Evolutionary conservation across 805 yeast genomes (phyloP).

Genomic region (Phaffomyces antillensis): DNA sequence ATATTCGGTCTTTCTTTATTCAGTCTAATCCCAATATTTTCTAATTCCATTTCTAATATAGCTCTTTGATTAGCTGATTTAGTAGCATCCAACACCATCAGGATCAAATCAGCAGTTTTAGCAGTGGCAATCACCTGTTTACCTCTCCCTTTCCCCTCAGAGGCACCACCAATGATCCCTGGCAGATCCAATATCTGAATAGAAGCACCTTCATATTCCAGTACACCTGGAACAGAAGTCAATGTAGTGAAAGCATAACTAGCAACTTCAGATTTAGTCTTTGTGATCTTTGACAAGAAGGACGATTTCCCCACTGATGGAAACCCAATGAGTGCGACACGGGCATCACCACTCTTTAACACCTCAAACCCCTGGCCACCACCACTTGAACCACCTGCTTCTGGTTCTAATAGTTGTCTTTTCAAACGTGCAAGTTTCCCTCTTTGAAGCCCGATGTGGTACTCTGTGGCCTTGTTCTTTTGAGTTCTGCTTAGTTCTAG

Average conservation of each 20-base stretch:
- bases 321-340: slow-evolving; percentile 92
- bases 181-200: slow-evolving; percentile 97
- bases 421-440: slow-evolving; percentile 92
- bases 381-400: slow-evolving; percentile 57
- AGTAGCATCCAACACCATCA: slow-evolving; percentile 95
- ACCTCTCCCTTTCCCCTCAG: slow-evolving; percentile 97
- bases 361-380: slow-evolving; percentile 89
- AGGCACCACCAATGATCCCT: slow-evolving; percentile 94
- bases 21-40: slow-evolving; percentile 87
- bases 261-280: slow-evolving; percentile 92
- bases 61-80: slow-evolving; percentile 85
- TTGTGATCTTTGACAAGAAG: slow-evolving; percentile 79
- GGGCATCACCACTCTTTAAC: slow-evolving; percentile 90
- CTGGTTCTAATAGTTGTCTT: slow-evolving; percentile 86
- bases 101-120: slow-evolving; percentile 83
- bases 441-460: slow-evolving; percentile 87
- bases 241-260: slow-evolving; percentile 92
- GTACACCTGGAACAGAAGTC: slow-evolving; percentile 94
- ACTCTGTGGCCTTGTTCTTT: slow-evolving; percentile 96
- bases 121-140: slow-evolving; percentile 96
- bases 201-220: slow-evolving; percentile 94
- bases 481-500: slow-evolving; percentile 87
- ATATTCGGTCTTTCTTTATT: slow-evolving; percentile 77
- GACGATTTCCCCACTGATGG: slow-evolving; percentile 98
- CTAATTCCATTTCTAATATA: slow-evolving; percentile 82